Evolutionary conservation across 1,284 basidiomycete genomes (phyloP), one percentile per base, ranked within the genome.

Genomic region (Somion occarium): DNA sequence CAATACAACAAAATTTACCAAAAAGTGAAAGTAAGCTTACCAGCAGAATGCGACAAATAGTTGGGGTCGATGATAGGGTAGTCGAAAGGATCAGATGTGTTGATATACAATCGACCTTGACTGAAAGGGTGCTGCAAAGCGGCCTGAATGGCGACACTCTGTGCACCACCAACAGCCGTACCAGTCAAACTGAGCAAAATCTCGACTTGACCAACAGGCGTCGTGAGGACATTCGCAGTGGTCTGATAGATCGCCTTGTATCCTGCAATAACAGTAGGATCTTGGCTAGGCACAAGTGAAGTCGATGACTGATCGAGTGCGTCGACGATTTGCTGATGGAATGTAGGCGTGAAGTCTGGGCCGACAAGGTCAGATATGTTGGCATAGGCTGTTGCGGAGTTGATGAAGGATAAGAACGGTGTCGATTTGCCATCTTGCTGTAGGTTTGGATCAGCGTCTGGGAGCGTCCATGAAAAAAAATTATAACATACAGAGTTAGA

Each of bases 71-170:
- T 85, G 13, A 66, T 51, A 0, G 85, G 84, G 20, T 65, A 56
- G 22, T 74, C 71, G 65, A 84, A 85, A 1, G 81, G 68, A 60
- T 79, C 70, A 22, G 69, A 69, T 7, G 74, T 78, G 56, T 70
- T 76, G 70, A 87, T 68, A 53, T 66, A 68, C 3, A 73, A 44
- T 1, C 61, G 61, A n/a, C 70, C 71, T 46, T 68, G 65, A 41
- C 70, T 81, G 55, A 84, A 72, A 1, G 84, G 82, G 58, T 84
- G 83, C 61, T 89, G 85, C 24, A 87, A 63, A 0, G 84, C 85
- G 3, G 79, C 78, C 62, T 88, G 85, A 39, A 90, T 73, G 2
- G 71, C 70, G 44, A 85, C 70, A 15, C 66, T 66, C 44, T 69
- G 64, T 38, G 59, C 63, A n/a, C 68, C 66, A 39, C 59, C 55